Evolutionary conservation across 2,329 filamentous ascomycete genomes (phyloP), one percentile per base, ranked within the genome.

Genomic region (Fusarium robinianum): DNA sequence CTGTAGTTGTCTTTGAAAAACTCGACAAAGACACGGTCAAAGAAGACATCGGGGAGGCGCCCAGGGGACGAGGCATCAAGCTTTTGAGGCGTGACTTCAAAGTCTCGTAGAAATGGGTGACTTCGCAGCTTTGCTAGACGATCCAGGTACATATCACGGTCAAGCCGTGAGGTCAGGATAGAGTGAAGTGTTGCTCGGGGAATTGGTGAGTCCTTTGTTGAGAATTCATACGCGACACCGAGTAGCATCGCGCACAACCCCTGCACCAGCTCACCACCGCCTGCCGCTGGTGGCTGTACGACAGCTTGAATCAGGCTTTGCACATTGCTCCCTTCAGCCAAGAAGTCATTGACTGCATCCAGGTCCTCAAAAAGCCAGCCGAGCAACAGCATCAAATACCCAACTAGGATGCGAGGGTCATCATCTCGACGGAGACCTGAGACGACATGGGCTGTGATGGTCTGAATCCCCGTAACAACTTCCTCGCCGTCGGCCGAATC

Each of bases 1-100:
- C 88, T 92, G 64, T 95, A 97, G 63, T 96, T 96, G 62, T 97
- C 91, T 63, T 96, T 96, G 60, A 96, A 81, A 61, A 97, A 96
- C 48, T 96, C 88, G 41, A 99, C 84, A 67, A 96, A 97, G 0
- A 81, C 81, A 32, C 81, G 78, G 57, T 96, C 90, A 53, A 97
- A 94, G 64, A 83, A 95, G 1, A 96, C 87, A 36, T 91, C 85
- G 1, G 90, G 87, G 6, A 91, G 56, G 69, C 80, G 66, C 59
- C 68, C 79, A 33, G 54, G 50, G 5, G 58, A 72, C 51, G 62
- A 66, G 5, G 71, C 70, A 52, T 78, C 77, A 6, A 83, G 70
- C 50, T 81, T 87, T 58, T 90, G 88, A 2, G 88, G 83, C 8
- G 87, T 74, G 15, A 96, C 87, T 61, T 97, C 94, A 57, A 92